Evolutionary conservation across 2,329 filamentous ascomycete species (phyloP), one percentile per base, ranked within the genome.

Genomic region (Alternaria alternata): DNA sequence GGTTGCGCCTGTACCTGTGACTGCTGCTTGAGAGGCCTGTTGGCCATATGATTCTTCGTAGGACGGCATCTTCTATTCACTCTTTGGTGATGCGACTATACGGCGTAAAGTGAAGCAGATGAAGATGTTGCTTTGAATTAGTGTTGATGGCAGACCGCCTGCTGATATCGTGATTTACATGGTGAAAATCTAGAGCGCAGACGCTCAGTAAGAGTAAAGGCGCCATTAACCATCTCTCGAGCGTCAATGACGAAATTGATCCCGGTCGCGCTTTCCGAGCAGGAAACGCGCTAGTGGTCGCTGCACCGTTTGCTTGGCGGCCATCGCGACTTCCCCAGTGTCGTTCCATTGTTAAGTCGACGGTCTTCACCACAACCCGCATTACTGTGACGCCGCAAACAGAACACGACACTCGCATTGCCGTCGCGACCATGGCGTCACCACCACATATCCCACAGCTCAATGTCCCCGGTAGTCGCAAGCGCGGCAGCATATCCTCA

Each of bases 381-480:
- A 36, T 36, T 38, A 49, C 46, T 5, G 8, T 24, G 5, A 49
- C 30, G 46, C 32, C 46, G 36, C 14, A 5, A 49, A 12, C 14
- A 24, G 36, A 48, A 36, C 14, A 22, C 20, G 14, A n/a, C 20
- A 42, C 11, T 26, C 24, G 36, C 5, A 24, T 1, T 6, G 18
- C 12, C n/a, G 2, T 4, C 11, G 22, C 47, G 26, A 87, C 84
- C 83, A 87, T 88, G 67, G 88, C 87, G 46, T 87, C 87, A 80
- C 75, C 83, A 81, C 78, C 89, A 82, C 68, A 82, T 82, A 54
- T 82, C 82, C 36, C 84, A 38, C 76, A 83, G 12, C 80, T 83
- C 61, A 80, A 84, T 16, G 85, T 86, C 24, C 79, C 79, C 70
- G 91, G 89, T 78, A 91, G 90, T 71, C 91, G 89, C 78, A 91